These are phyloP conservation scores for Monarda citriodora DNA, from an alignment of 305 asterid species.

Conservation along the genomic window DNA sequence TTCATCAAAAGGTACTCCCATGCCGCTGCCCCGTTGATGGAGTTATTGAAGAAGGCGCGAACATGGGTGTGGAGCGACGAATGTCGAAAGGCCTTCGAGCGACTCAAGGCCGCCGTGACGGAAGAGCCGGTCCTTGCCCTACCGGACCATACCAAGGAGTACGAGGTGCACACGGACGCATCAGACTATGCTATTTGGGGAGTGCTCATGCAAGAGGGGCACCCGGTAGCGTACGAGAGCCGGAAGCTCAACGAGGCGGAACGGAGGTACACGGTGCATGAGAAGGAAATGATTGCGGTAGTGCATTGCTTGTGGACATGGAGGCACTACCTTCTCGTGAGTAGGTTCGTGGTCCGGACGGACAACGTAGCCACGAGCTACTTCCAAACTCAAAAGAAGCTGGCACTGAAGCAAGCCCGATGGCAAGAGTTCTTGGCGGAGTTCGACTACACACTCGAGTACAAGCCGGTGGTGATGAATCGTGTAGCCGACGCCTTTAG, in stretches of 20 bases:
- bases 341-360: background rate
- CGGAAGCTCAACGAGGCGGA: background rate
- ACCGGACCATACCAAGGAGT: background rate
- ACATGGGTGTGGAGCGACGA: background rate
- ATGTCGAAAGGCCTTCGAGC: background rate
- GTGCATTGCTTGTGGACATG: constrained; percentile 1
- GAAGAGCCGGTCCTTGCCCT: background rate
- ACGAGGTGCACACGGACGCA: background rate
- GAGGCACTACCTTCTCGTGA: constrained; percentile 3
- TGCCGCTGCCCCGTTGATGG: too few species aligned
- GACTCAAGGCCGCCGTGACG: background rate
- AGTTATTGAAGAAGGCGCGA: background rate
- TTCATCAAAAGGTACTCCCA: too few species aligned
- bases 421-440: constrained; percentile 14
- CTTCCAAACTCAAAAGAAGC: constrained; percentile 8
- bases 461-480: too few species aligned
- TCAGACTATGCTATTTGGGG: background rate
- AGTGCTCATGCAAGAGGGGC: background rate
- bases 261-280: constrained; percentile 2
- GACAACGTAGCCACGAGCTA: constrained; percentile 1
- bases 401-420: background rate
- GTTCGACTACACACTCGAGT: too few species aligned
- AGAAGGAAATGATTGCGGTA: constrained; percentile 1
- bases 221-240: background rate
- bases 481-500: too few species aligned